Base-by-base conservation (phyloP, 139 green algal genomes). In the Chlorella sp. region DNA sequence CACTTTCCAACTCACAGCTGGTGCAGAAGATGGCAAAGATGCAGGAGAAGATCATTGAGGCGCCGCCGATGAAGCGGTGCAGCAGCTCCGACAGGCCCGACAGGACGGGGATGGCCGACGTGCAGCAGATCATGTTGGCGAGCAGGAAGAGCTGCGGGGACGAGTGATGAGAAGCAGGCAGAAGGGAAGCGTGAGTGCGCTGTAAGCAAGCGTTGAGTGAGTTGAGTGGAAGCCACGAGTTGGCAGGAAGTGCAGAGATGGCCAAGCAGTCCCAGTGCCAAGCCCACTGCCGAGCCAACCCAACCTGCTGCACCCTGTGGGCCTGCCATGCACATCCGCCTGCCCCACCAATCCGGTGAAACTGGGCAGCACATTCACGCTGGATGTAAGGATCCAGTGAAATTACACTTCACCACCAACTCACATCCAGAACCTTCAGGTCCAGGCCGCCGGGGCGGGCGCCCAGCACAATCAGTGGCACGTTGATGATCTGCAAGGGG, bases 91-190 rank as follows among this genome's bases (percentile, higher is more conserved):
- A 51, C 26, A 95, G 71, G 38, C 91, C 92, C 6, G 67, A 15
- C 51, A 94, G 74, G 47, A 98, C 71, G 16, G 94, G 91, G n/a
- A 96, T 64, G 56, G 92, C 89, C 28, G 85, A 89, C 38, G 90
- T 95, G 80, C 87, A 90, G 85, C 88, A 94, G 3, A 98, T 65
- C 84, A 97, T 90, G 92, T 98, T 98, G 74, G 89, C 88, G 2
- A 98, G 84, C 1, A 98, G 89, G 87, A 97, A 98, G 23, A 98
- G 92, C 39, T 90, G 72, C 38, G 39, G 62, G 62, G 21, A 62
- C 32, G 74, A 41, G 2, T 32, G 62, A 32, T 13, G 62, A 7
- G 62, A 20, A 32, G 62, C 20, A 34, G 23, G n/a, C 20, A 68
- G 23, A 16, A 20, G 62, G 26, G 23, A 69, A 34, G 25, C n/a